Conservation (phyloP, 306 rosid species). For the Sophora flavescens region DNA sequence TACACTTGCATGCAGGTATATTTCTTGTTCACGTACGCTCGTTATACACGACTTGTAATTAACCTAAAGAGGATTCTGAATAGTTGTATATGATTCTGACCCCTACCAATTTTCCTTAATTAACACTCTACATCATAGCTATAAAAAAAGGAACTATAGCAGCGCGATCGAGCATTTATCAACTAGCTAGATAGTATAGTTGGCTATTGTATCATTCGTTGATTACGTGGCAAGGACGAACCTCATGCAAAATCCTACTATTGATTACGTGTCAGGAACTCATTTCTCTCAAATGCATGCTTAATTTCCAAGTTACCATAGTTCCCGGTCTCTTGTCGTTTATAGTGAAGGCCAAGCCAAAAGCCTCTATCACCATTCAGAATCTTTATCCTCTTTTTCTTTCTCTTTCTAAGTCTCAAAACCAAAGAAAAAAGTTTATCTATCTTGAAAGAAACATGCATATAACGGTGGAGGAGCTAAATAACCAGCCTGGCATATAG, state of each 20-base stretch:
- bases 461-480: neutral
- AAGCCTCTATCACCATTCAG: constrained; percentile 26
- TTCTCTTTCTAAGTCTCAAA: neutral
- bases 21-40: constrained; percentile 32
- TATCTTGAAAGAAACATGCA: neutral
- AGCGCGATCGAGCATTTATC: constrained; percentile 11
- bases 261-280: constrained; percentile 62
- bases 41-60: constrained; percentile 26
- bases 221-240: constrained; percentile 48
- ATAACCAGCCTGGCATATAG: neutral
- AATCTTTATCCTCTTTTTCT: neutral
- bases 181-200: neutral
- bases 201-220: neutral
- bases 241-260: constrained; percentile 51
- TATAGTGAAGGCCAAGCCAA: constrained; percentile 38
- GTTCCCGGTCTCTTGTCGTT: constrained; percentile 12
- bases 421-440: neutral
- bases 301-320: constrained; percentile 34
- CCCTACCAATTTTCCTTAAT: constrained; percentile 31
- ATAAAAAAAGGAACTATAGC: constrained; percentile 2
- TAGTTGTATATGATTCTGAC: constrained; percentile 35
- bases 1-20: constrained; percentile 34
- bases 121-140: neutral
- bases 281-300: constrained; percentile 56
- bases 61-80: constrained; percentile 22